Evolutionary conservation across 768 basidiomycete species (phyloP).

Genomic region (Collybiopsis luxurians): DNA sequence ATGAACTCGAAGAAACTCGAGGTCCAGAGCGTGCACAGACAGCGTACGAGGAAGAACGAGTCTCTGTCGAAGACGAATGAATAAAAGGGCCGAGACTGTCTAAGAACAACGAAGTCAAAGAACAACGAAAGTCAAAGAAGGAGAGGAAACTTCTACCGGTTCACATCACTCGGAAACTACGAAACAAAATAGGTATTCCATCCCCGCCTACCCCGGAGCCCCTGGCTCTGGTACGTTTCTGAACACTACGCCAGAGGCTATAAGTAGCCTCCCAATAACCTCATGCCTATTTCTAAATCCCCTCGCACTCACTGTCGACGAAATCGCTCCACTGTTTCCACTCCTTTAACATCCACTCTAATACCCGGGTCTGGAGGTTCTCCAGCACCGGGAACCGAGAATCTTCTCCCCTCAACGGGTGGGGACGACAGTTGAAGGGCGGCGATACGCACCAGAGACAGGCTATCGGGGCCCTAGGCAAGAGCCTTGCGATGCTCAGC

Average conservation of each 20-base stretch:
- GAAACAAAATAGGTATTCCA: constrained; percentile 76
- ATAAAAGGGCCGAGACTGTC: constrained; percentile 67
- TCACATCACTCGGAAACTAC: constrained; percentile 80
- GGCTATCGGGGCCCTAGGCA: constrained; percentile 67
- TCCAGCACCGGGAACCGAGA: constrained; percentile 20
- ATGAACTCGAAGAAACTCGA: constrained; percentile 65
- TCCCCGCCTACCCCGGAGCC: constrained; percentile 71
- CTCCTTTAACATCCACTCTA: constrained; percentile 63
- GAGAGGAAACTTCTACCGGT: constrained; percentile 78
- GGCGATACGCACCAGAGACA: constrained; percentile 53
- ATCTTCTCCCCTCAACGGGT: constrained; percentile 27
- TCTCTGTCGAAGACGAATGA: constrained; percentile 82
- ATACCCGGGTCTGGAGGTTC: constrained; percentile 28
- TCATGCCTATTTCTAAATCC: constrained; percentile 74
- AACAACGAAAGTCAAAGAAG: constrained; percentile 86
- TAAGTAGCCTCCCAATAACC: constrained; percentile 58
- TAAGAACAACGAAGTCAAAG: constrained; percentile 75
- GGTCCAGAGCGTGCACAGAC: constrained; percentile 63
- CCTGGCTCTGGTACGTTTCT: constrained; percentile 25
- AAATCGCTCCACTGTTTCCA: constrained; percentile 83
- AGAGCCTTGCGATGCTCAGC: constrained; percentile 59
- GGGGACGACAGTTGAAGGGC: constrained; percentile 51
- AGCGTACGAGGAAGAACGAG: constrained; percentile 76
- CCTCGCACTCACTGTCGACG: constrained; percentile 82
- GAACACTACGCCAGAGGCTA: constrained; percentile 33